Evolutionary conservation across 73 alveolate species (phyloP).

Genomic region (Paramecium sonneborni): DNA sequence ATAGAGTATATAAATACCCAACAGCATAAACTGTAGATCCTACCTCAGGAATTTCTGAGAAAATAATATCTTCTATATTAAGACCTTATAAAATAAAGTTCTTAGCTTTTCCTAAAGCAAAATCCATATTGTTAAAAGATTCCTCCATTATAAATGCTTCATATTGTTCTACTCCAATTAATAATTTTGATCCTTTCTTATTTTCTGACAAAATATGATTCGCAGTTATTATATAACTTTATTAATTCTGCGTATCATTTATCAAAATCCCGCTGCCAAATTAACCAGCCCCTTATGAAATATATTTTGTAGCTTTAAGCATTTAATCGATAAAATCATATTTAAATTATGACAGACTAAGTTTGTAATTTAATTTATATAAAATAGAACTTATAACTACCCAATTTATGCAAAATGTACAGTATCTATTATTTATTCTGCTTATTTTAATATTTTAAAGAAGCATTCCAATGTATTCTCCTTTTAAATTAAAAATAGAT

Average conservation of each 20-base stretch:
- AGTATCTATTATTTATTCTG: background rate
- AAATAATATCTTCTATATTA: background rate
- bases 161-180: background rate
- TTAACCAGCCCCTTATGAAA: background rate
- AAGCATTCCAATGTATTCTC: conserved; percentile 11
- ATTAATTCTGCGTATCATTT: background rate
- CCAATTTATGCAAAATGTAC: background rate
- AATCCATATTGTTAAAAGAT: background rate
- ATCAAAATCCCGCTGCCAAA: background rate
- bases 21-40: conserved; percentile 17
- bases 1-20: background rate
- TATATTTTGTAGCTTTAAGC: background rate
- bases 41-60: background rate
- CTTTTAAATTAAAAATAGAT: background rate
- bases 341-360: background rate
- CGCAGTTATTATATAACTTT: background rate
- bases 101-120: conserved; percentile 16
- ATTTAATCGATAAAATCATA: background rate
- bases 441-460: background rate
- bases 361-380: background rate
- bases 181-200: background rate
- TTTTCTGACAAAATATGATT: background rate
- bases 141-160: background rate
- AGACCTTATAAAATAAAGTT: background rate
- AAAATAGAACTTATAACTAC: background rate